Base-by-base conservation (phyloP, 2,329 filamentous ascomycete genomes). In the Dendryphion nanum region DNA sequence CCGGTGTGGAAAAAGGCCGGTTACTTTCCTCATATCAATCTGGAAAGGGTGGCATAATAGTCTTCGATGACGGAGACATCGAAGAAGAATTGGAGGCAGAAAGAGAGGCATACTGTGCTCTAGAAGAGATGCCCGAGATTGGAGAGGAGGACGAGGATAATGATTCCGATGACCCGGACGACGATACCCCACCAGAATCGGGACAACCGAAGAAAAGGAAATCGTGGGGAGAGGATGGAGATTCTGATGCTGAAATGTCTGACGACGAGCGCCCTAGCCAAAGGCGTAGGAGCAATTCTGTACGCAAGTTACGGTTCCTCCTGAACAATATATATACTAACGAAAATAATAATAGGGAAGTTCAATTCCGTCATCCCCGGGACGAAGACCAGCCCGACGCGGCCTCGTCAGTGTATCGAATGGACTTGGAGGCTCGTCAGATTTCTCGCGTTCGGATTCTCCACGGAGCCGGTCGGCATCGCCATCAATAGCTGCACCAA, bases 31-130 rank as follows among this genome's bases (percentile, higher is more conserved):
- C 76, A 0, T 96, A 94, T 61, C 83, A 79, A 47, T 81, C 86
- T 4, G 86, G 88, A 19, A 85, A 78, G 57, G 91, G 91, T 14
- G 93, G 93, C 0, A 86, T 98, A 29, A 80, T 98, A 44, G 89
- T 96, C 2, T 95, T 93, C 63, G 93, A 97, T 58, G 93, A 97
- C 59, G 93, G 91, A 1, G 93, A 98, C 63, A 90, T 98, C 35
- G 86, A 91, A 50, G 86, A 91, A 50, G 86, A 90, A 21, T 71
- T 98, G 21, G 68, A 66, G 10, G 71, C 71, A 1, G 89, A 97
- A 66, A 78, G 81, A 51, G 82, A 88, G 42, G 90, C 93, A 26
- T 97, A 94, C 59, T 79, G 86, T 48, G 84, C 85, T n/a, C 71
- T 97, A 35, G 74, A 88, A 31, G 85, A 89, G 45, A 97, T 98